phyloP scores from a whole-genome alignment of 352 stramenopile genomes.

The Pythium periplocum region DNA sequence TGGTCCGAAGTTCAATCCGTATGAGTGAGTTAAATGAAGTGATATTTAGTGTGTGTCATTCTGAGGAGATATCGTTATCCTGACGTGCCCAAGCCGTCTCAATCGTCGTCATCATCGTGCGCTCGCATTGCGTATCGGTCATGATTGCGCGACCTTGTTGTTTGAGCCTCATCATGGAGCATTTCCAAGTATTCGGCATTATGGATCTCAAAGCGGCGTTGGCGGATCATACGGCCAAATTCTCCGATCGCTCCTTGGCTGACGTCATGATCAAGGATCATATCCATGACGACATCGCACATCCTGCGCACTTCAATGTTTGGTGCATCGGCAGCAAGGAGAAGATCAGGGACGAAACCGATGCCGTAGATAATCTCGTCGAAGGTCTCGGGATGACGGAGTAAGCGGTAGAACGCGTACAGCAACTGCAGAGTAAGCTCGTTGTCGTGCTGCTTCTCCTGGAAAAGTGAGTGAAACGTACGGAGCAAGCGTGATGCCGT shows the following conservation, averaged over 20 bases:
- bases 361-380: conserved; percentile 75
- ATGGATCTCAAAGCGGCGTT: conserved; percentile 82
- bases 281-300: conserved; percentile 83
- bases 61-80: too few relatives aligned
- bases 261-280: conserved; percentile 78
- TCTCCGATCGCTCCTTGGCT: conserved; percentile 57
- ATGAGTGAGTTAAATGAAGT: too few relatives aligned
- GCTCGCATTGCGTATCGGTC: conserved; percentile 18
- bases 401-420: conserved; percentile 74
- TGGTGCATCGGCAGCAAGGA: conserved; percentile 64
- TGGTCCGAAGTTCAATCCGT: too few relatives aligned
- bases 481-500: conserved; percentile 66
- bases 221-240: conserved; percentile 74
- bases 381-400: conserved; percentile 70
- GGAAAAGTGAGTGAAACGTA: conserved; percentile 75
- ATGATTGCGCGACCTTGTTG: conserved; percentile 2
- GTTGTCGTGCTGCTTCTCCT: conserved; percentile 85
- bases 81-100: too few relatives aligned
- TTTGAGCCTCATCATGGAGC: conserved; percentile 47
- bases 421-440: conserved; percentile 81
- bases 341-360: conserved; percentile 68
- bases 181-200: conserved; percentile 86
- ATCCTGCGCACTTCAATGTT: conserved; percentile 84
- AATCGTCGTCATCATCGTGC: conserved; percentile 23
- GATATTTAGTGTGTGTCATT: too few relatives aligned